phyloP scores from a whole-genome alignment of 768 basidiomycete species.

The Phanerochaete carnosa region DNA sequence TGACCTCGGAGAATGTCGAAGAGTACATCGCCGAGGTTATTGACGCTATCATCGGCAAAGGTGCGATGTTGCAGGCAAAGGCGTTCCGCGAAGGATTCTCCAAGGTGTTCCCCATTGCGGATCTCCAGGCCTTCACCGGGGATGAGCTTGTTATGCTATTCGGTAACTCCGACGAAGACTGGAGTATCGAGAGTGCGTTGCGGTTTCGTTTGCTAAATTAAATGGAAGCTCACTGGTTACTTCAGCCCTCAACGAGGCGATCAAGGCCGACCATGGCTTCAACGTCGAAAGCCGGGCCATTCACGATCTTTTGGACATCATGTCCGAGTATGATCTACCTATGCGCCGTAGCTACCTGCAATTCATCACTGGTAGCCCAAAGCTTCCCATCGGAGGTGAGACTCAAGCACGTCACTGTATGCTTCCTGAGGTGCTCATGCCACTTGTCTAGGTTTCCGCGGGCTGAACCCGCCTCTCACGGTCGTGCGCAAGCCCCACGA shows the following conservation, averaged over 20 bases:
- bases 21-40: conserved; percentile 88
- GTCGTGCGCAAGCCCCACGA: conserved; percentile 98
- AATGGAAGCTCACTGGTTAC: conserved; percentile 8
- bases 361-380: conserved; percentile 97
- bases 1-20: conserved; percentile 84
- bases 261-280: conserved; percentile 99
- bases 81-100: conserved; percentile 95
- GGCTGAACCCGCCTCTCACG: conserved; percentile 89
- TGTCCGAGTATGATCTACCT: conserved; percentile 72
- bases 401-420: conserved; percentile 9
- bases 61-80: conserved; percentile 73
- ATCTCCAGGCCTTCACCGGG: conserved; percentile 88
- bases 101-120: conserved; percentile 91
- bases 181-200: conserved; percentile 82
- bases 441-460: conserved; percentile 73
- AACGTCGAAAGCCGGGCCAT: conserved; percentile 93
- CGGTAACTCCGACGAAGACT: conserved; percentile 97
- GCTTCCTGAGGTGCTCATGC: not conserved
- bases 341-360: conserved; percentile 87
- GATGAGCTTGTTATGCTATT: conserved; percentile 96
- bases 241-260: conserved; percentile 78
- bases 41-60: conserved; percentile 83
- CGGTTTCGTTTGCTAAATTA: not conserved
- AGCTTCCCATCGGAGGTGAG: conserved; percentile 91
- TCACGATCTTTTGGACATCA: conserved; percentile 79